phyloP scores from a whole-genome alignment of 208 protist genomes.

The Acanthamoeba royreba region DNA sequence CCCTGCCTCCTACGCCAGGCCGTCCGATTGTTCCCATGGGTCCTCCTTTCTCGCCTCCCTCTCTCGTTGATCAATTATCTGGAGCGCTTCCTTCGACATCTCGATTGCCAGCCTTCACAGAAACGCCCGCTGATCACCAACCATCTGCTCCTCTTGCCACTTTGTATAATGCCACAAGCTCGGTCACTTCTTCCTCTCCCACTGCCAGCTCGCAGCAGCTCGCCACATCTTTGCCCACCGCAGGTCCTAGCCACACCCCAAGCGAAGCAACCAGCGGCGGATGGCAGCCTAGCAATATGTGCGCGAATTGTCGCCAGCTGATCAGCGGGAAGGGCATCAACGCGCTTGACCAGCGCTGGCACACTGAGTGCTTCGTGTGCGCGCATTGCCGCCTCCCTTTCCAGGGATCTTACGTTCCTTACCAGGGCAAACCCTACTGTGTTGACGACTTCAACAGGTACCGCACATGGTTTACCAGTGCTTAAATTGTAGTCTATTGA shows the following conservation, averaged over 20 bases:
- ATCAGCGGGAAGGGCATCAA: constrained; percentile 42
- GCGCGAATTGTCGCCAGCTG: not conserved
- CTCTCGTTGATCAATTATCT: no score
- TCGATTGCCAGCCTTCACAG: no score
- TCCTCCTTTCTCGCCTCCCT: no score
- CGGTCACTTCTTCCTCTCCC: no score
- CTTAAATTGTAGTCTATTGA: not conserved
- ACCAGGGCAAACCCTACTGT: not conserved
- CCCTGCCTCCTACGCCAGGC: not conserved
- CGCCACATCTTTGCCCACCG: no score
- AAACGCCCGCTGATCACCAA: no score
- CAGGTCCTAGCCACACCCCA: not conserved
- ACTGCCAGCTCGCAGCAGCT: no score
- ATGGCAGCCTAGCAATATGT: not conserved
- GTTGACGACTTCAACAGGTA: not conserved
- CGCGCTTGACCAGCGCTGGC: not conserved
- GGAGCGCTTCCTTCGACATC: no score
- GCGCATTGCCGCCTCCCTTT: not conserved
- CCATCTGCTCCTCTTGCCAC: no score
- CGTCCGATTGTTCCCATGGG: no score
- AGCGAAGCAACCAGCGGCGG: not conserved
- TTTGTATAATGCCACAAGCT: no score
- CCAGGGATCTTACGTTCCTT: constrained; percentile 2
- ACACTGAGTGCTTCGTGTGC: constrained; percentile 27
- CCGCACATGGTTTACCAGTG: not conserved